phyloP scores from a whole-genome alignment of 192 early-diverging fungal species.

The Pilobolus umbonatus region DNA sequence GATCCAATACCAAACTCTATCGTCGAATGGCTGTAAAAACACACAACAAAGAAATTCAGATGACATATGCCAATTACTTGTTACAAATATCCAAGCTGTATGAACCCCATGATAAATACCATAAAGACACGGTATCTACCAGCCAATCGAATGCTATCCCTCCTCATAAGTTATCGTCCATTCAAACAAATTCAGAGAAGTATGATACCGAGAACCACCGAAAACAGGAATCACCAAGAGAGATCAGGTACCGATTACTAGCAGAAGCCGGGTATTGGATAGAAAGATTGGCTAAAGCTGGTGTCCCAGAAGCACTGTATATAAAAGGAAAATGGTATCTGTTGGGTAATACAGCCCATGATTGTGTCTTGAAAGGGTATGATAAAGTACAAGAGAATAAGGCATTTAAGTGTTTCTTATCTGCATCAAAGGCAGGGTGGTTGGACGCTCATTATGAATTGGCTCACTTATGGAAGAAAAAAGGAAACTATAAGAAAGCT shows the following conservation, averaged over 20 bases:
- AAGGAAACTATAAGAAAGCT: constrained; percentile 56
- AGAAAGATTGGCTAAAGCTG: constrained; percentile 61
- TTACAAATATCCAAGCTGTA: constrained; percentile 57
- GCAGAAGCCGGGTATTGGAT: constrained; percentile 72
- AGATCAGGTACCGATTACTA: constrained; percentile 35
- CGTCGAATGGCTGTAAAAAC: constrained; percentile 75
- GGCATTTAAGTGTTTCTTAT: constrained; percentile 58
- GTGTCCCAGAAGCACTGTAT: constrained; percentile 68
- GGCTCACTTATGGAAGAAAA: constrained; percentile 57
- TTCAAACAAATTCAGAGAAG: no score
- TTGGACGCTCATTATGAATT: constrained; percentile 64
- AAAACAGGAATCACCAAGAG: constrained; percentile 10
- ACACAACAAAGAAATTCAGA: constrained; percentile 65
- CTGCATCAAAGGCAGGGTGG: constrained; percentile 60
- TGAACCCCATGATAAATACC: no score
- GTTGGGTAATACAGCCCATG: constrained; percentile 36
- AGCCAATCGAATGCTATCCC: not conserved
- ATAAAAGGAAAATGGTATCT: constrained; percentile 73
- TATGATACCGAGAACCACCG: not conserved
- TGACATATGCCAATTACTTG: constrained; percentile 74
- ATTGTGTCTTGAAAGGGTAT: constrained; percentile 31
- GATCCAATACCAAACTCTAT: constrained; percentile 53
- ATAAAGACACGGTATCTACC: constrained; percentile 4
- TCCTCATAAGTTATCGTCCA: no score
- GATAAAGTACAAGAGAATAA: constrained; percentile 56